phyloP scores from a whole-genome alignment of 192 early-diverging fungal genomes.

The Chytriomyces hyalinus region DNA sequence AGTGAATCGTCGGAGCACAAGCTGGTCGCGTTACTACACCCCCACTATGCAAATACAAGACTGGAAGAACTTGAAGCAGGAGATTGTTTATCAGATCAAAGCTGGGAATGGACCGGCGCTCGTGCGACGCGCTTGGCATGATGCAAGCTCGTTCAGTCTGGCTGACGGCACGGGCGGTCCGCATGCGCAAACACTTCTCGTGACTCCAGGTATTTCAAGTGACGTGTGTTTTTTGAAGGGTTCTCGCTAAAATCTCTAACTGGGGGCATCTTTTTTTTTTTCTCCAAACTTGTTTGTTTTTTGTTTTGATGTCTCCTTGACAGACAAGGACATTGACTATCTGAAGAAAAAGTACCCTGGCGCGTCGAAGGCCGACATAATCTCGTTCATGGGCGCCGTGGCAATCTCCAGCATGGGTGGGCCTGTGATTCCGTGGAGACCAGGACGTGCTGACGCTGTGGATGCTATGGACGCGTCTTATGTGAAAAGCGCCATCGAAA shows the following conservation, averaged over 20 bases:
- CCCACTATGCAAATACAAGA: neutral
- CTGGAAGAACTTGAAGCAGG: constrained; percentile 1
- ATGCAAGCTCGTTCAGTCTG: neutral
- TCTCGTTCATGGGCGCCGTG: neutral
- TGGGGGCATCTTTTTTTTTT: neutral
- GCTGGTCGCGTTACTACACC: neutral
- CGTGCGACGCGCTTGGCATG: neutral
- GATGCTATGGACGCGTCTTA: neutral
- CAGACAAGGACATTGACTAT: neutral
- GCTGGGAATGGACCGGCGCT: neutral
- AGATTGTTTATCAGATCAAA: neutral
- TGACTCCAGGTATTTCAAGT: neutral
- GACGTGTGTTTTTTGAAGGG: neutral
- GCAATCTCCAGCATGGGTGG: constrained; percentile 48
- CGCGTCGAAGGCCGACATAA: neutral
- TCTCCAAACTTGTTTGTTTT: too few species aligned
- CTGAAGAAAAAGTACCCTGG: neutral
- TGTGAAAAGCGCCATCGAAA: neutral
- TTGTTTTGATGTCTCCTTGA: neutral
- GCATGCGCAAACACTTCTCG: neutral
- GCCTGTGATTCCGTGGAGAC: constrained; percentile 66
- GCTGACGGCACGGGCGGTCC: neutral
- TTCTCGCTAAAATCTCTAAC: neutral
- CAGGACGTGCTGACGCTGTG: constrained; percentile 51
- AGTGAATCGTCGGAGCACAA: neutral